Evolutionary conservation across 768 basidiomycete species (phyloP).

Genomic region (Lactifluus volemus): DNA sequence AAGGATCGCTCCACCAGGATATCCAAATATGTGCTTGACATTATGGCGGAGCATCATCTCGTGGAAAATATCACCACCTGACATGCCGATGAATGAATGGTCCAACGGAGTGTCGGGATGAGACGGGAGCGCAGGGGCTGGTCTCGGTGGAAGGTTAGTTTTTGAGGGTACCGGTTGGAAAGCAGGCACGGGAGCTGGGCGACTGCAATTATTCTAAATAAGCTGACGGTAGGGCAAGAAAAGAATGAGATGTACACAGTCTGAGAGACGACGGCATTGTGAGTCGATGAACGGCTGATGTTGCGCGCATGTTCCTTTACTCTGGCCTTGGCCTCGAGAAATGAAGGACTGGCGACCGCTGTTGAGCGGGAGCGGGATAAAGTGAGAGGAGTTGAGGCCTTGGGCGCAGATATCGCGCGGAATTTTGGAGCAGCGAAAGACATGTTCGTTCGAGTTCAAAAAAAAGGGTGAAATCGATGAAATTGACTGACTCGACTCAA

Average conservation of each 20-base stretch:
- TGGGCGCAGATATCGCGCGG: slow-evolving; percentile 35
- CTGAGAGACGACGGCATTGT: slow-evolving; percentile 53
- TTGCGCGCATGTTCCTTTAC: slow-evolving; percentile 69
- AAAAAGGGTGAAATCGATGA: neutral
- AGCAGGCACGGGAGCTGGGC: slow-evolving; percentile 52
- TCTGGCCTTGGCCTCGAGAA: slow-evolving; percentile 73
- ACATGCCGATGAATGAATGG: slow-evolving; percentile 85
- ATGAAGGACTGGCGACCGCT: slow-evolving; percentile 37
- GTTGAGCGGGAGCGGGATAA: slow-evolving; percentile 46
- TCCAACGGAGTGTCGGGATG: slow-evolving; percentile 50
- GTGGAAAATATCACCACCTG: slow-evolving; percentile 96
- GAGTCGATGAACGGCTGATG: slow-evolving; percentile 58
- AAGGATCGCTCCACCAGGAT: slow-evolving; percentile 95
- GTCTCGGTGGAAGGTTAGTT: slow-evolving; percentile 30
- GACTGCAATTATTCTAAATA: slow-evolving; percentile 31
- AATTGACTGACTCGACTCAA: neutral
- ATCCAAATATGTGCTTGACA: slow-evolving; percentile 96
- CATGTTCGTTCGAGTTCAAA: slow-evolving; percentile 25
- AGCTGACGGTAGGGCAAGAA: neutral
- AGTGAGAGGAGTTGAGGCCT: slow-evolving; percentile 26
- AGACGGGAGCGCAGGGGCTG: slow-evolving; percentile 28
- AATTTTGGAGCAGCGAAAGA: slow-evolving; percentile 35
- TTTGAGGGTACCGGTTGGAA: slow-evolving; percentile 42
- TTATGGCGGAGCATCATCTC: slow-evolving; percentile 99
- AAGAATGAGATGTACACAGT: slow-evolving; percentile 40